These are phyloP conservation scores for Fragilariopsis cylindrus DNA, from an alignment of 108 stramenopile genomes.

Conservation along the genomic window DNA sequence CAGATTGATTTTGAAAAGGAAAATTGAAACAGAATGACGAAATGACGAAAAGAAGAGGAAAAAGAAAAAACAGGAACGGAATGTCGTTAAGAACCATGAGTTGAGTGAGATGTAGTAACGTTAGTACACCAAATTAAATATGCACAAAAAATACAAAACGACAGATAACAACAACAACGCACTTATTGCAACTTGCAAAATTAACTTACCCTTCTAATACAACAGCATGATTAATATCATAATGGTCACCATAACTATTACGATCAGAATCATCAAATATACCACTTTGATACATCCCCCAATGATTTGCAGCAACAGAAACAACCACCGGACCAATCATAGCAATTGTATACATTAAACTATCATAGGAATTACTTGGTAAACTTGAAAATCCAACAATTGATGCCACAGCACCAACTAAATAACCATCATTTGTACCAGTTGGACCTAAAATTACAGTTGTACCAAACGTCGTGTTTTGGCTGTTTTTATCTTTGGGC, in stretches of 20 bases:
- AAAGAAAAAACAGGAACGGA: too few relatives aligned
- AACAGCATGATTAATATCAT: constrained; percentile 85
- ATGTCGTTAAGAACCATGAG: too few relatives aligned
- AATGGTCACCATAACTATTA: not conserved
- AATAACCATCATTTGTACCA: not conserved
- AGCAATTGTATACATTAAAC: constrained; percentile 83
- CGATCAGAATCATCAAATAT: constrained; percentile 32
- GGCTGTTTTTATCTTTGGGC: too few relatives aligned
- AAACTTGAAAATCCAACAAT: constrained; percentile 72
- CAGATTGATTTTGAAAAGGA: too few relatives aligned
- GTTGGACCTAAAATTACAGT: not conserved
- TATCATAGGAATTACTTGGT: constrained; percentile 73
- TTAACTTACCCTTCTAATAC: constrained; percentile 60
- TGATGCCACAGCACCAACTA: constrained; percentile 53
- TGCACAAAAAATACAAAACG: not conserved
- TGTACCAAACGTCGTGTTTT: too few relatives aligned
- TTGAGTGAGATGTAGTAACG: too few relatives aligned
- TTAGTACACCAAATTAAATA: too few relatives aligned
- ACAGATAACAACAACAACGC: not conserved
- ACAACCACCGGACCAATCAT: constrained; percentile 77
- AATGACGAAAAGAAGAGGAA: too few relatives aligned
- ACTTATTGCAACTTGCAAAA: not conserved
- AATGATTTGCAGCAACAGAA: constrained; percentile 62
- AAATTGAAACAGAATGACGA: too few relatives aligned
- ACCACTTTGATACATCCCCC: constrained; percentile 66